Percentiles rank a stretch among this genome's conserved stretches.
These are phyloP conservation scores for Zasmidium citrigriseum DNA, from an alignment of 2,329 filamentous ascomycete species.

Conservation along the genomic window DNA sequence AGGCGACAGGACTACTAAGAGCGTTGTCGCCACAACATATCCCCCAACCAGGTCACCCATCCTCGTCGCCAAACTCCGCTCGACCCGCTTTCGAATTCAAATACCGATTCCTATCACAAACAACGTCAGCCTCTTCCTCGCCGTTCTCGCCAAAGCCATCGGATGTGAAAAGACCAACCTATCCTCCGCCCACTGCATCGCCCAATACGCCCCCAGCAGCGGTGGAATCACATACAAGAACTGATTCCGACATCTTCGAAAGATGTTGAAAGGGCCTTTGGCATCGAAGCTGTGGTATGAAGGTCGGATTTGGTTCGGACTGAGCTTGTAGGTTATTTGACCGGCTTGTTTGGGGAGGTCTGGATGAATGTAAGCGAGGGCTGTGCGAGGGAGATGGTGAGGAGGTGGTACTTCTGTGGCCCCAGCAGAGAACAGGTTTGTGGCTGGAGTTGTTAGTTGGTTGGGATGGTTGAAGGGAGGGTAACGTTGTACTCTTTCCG, in stretches of 20 bases:
- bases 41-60: not conserved
- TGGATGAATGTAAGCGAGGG: not conserved
- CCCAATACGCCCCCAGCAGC: conserved; percentile 2
- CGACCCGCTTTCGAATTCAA: conserved; percentile 8
- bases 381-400: not conserved
- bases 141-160: not conserved
- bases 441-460: not conserved
- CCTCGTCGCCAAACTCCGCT: not conserved
- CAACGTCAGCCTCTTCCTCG: not conserved
- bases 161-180: not conserved
- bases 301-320: conserved; percentile 3
- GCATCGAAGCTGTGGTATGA: conserved; percentile 3
- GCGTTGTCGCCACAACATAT: not conserved
- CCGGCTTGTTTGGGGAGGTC: not conserved
- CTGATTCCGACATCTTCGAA: conserved; percentile 9
- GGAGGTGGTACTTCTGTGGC: not conserved
- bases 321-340: conserved; percentile 6
- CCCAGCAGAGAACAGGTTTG: conserved; percentile 5
- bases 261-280: conserved; percentile 4
- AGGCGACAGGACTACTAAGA: too few species aligned
- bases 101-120: conserved; percentile 7
- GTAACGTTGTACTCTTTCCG: not conserved
- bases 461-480: not conserved
- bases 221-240: conserved; percentile 11
- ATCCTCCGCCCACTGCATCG: conserved; percentile 10